These are phyloP conservation scores for Acanthamoeba castellanii DNA, from an alignment of 208 protist species.

Conservation along the genomic window DNA sequence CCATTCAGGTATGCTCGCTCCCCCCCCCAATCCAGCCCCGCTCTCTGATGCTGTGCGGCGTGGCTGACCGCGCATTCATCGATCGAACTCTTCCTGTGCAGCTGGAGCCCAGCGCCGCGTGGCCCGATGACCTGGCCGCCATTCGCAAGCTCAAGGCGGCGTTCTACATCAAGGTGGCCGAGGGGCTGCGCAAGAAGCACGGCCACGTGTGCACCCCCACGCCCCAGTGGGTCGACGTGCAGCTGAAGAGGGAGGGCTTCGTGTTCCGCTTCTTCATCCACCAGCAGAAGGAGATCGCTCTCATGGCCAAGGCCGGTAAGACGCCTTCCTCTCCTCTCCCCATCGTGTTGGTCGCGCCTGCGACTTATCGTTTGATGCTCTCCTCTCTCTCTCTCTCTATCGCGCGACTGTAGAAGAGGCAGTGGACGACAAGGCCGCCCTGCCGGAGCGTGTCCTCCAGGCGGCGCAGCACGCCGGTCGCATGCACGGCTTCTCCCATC, in stretches of 20 bases:
- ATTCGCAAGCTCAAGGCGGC: conserved; percentile 63
- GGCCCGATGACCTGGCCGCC: conserved; percentile 58
- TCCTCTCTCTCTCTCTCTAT: neutral
- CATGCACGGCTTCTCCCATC: conserved; percentile 55
- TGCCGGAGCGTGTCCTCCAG: neutral
- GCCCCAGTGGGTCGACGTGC: conserved; percentile 48
- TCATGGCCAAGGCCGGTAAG: conserved; percentile 10
- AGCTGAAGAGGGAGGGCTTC: conserved; percentile 40
- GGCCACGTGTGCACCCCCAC: conserved; percentile 50
- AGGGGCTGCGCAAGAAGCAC: conserved; percentile 2
- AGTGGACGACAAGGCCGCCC: neutral
- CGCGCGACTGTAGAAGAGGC: neutral
- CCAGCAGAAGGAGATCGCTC: conserved; percentile 21
- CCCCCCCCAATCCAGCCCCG: neutral
- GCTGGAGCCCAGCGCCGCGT: conserved; percentile 26
- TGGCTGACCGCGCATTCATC: neutral
- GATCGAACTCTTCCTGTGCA: neutral
- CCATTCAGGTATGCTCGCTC: neutral
- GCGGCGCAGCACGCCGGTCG: conserved; percentile 10
- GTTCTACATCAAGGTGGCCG: conserved; percentile 47
- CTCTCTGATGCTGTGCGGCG: neutral
- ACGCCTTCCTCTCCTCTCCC: no score
- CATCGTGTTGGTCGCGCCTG: neutral
- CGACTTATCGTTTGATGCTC: neutral
- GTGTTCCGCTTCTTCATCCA: conserved; percentile 68